Evolutionary conservation across 495 filamentous ascomycete species (phyloP).

Genomic region (Penicillium cataractarum): DNA sequence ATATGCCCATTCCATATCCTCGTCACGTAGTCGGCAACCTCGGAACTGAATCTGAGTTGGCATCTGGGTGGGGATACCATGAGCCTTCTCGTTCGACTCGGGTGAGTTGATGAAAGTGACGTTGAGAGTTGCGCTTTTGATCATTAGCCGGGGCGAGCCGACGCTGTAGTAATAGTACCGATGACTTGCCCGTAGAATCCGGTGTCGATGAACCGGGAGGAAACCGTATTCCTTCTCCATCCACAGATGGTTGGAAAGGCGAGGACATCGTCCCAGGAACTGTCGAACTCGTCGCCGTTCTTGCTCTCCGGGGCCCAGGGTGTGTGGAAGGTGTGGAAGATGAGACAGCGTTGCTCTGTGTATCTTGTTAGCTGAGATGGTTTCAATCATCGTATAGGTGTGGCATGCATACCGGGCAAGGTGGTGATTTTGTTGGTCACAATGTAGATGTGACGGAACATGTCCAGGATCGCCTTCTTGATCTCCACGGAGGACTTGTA

Average conservation of each 20-base stretch:
- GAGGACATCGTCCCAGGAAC: background rate
- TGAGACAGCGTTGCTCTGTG: background rate
- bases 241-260: background rate
- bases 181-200: conserved; percentile 7
- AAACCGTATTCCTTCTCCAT: background rate
- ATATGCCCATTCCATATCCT: background rate
- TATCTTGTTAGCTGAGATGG: background rate
- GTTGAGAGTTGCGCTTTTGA: background rate
- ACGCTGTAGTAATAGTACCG: background rate
- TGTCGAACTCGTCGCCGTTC: background rate
- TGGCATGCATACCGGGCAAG: background rate
- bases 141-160: background rate
- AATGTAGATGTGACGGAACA: background rate
- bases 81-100: background rate
- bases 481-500: background rate
- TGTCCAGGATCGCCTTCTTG: background rate
- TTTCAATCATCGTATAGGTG: background rate
- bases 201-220: background rate
- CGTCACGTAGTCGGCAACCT: background rate
- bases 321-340: background rate
- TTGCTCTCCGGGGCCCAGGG: too few species aligned
- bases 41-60: background rate
- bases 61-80: background rate
- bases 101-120: background rate
- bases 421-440: background rate